Evolutionary conservation across 164 flowering plant species (phyloP), one percentile per base, ranked within the genome.

Genomic region (Tetrastigma voinierianum): DNA sequence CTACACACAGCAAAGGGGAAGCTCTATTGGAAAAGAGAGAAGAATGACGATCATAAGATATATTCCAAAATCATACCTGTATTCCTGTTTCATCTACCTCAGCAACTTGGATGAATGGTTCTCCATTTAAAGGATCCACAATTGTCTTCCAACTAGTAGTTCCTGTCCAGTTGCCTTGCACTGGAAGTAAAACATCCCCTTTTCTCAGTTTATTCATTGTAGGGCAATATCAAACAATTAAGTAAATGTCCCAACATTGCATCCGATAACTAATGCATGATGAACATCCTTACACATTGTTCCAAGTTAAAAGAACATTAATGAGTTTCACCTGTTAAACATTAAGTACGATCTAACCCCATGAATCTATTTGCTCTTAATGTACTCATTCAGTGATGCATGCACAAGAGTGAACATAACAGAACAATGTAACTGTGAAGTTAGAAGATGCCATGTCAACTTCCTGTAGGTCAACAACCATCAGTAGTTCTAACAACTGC

Each of bases 111-210:
- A 96, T 88, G 68, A 96, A 93, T 54, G 92, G 83, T 62, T 93
- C 98, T 16, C 99, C 99, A 81, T 95, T 93, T 65, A 96, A 79
- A 59, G 98, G 99, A 83, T 96, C 97, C 67, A 84, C 54, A 70
- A 90, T 67, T 0, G 84, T 83, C 66, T 76, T 84, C 88, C 86
- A 87, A 49, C 8, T 74, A 21, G 93, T 81, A n/a, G 98, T 75
- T 65, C 70, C 70, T 6, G 66, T 77, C 99, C 99, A 96, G 57
- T 80, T 87, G 9, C 99, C 99, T 82, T 93, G 93, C 79, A 93
- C 99, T 91, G 67, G 44, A 60, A 54, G 13, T 49, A 24, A 46
- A 32, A 51, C 15, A 61, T 4, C 21, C 32, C 44, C 58, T 16
- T 8, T 51, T 57, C 45, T 60, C 19, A 67, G 14, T 11, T 56